phyloP scores from a whole-genome alignment of 306 rosid species.

The Fragaria nilgerrensis region DNA sequence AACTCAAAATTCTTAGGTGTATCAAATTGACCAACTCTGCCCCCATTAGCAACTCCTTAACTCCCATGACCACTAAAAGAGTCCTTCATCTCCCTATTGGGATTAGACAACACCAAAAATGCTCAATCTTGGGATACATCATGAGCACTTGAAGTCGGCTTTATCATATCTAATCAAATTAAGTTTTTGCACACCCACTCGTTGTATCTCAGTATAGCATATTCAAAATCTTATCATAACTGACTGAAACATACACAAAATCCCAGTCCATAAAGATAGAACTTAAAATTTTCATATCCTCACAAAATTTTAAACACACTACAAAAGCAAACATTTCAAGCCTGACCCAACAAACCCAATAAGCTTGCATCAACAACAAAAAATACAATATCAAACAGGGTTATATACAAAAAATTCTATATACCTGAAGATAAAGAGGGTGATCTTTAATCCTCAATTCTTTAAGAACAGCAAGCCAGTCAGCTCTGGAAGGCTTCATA shows the following conservation, averaged over 20 bases:
- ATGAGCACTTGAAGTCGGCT: not conserved
- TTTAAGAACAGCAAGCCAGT: conserved; percentile 83
- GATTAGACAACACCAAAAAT: not conserved
- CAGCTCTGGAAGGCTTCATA: conserved; percentile 82
- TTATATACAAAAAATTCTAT: not conserved
- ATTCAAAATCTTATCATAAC: not conserved
- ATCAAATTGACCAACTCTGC: not conserved
- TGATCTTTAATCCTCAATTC: conserved; percentile 53
- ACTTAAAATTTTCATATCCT: not conserved
- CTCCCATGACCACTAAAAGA: not conserved
- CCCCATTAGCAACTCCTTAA: not conserved
- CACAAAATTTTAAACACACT: not conserved
- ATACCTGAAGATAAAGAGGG: conserved; percentile 72
- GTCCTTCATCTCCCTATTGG: not conserved
- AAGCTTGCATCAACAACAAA: not conserved
- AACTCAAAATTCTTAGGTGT: too few species aligned
- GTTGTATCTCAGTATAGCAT: not conserved
- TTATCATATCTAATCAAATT: not conserved
- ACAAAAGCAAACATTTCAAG: not conserved
- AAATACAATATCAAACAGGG: not conserved
- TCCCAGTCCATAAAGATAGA: not conserved
- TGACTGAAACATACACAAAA: not conserved
- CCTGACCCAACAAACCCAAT: not conserved
- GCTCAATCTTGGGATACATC: not conserved
- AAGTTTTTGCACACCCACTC: not conserved